These are phyloP conservation scores for Thermomucor indicae-seudaticae DNA, from an alignment of 371 early-diverging fungal species.

Conservation along the genomic window DNA sequence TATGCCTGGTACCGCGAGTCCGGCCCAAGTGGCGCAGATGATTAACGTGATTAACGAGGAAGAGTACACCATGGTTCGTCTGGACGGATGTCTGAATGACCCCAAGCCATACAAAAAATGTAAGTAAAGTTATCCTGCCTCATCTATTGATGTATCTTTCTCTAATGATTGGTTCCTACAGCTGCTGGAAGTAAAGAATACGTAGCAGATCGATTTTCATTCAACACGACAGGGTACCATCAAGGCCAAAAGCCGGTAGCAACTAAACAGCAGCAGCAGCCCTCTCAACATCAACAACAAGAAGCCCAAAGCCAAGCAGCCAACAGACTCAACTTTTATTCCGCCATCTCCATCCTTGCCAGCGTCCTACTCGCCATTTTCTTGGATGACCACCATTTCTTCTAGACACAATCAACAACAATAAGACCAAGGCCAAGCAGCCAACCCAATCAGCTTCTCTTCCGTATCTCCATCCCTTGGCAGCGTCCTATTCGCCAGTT, in stretches of 20 bases:
- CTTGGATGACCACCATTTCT: too few relatives aligned
- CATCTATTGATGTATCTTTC: neutral
- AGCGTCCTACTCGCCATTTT: too few relatives aligned
- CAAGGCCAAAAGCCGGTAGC: constrained; percentile 31
- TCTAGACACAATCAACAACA: too few relatives aligned
- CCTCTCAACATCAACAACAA: too few relatives aligned
- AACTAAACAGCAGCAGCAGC: too few relatives aligned
- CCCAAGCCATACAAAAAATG: constrained; percentile 50
- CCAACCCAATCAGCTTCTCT: too few relatives aligned
- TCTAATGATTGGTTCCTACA: neutral
- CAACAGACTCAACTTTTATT: too few relatives aligned
- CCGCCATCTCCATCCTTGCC: too few relatives aligned
- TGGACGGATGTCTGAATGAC: constrained; percentile 52
- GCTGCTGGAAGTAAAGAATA: constrained; percentile 23
- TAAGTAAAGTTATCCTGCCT: constrained; percentile 1
- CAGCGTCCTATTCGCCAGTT: too few relatives aligned
- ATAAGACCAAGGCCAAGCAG: too few relatives aligned
- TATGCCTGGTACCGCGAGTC: constrained; percentile 42
- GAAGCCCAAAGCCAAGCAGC: too few relatives aligned
- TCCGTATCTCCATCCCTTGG: too few relatives aligned
- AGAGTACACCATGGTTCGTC: constrained; percentile 51
- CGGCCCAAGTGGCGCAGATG: constrained; percentile 33
- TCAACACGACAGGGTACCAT: constrained; percentile 36
- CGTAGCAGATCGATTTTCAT: constrained; percentile 37
- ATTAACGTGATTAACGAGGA: constrained; percentile 44